phyloP scores from a whole-genome alignment of 345 rosid species.

The Eucalyptus tenuipes region DNA sequence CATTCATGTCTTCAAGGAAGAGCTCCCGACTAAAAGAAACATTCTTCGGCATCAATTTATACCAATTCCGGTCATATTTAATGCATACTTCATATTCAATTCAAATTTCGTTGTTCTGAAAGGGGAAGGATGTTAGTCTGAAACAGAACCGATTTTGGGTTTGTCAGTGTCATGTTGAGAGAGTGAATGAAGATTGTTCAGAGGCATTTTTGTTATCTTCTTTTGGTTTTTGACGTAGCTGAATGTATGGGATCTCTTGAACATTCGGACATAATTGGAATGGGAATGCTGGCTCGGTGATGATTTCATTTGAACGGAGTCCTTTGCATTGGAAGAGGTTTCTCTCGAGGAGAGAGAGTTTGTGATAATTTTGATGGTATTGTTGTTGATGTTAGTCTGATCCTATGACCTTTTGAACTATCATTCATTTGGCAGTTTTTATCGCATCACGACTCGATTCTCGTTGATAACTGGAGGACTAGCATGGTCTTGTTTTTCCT shows the following conservation, averaged over 20 bases:
- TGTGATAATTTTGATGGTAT: background rate
- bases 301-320: background rate
- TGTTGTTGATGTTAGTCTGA: background rate
- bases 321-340: background rate
- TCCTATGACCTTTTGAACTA: background rate
- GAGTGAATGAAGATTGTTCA: accelerated
- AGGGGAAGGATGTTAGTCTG: too few species aligned
- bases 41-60: too few species aligned
- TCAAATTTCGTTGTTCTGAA: too few species aligned
- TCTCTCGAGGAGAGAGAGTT: too few species aligned
- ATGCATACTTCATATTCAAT: too few species aligned
- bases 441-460: accelerated
- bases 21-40: too few species aligned
- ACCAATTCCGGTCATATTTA: too few species aligned
- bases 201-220: background rate
- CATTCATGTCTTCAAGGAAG: too few species aligned
- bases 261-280: accelerated
- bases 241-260: background rate
- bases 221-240: background rate
- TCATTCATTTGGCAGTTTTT: background rate
- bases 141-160: background rate
- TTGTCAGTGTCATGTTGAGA: background rate
- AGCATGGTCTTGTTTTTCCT: background rate
- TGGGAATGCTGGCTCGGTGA: background rate
- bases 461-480: background rate